Percentiles rank a stretch among this genome's conserved stretches.
These are phyloP conservation scores for Wickerhamiella dianesei DNA, from an alignment of 805 yeast species.

Conservation along the genomic window DNA sequence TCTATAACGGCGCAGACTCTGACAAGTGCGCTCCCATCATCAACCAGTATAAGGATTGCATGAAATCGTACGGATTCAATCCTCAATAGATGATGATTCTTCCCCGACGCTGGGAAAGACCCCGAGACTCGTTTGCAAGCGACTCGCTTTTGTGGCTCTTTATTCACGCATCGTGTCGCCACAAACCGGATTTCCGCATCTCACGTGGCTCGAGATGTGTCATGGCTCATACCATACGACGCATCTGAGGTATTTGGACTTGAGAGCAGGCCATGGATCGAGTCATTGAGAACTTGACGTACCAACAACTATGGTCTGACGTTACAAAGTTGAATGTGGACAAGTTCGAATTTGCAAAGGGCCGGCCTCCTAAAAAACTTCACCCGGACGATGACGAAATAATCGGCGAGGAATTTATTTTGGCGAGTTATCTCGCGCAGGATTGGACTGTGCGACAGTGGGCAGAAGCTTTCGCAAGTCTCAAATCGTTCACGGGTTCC, in stretches of 20 bases:
- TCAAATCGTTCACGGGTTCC: constrained; percentile 9
- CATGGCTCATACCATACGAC: too few species aligned
- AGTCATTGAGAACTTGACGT: constrained; percentile 19
- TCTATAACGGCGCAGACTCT: constrained; percentile 69
- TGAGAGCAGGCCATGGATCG: neutral
- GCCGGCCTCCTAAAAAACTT: constrained; percentile 26
- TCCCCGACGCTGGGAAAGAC: too few species aligned
- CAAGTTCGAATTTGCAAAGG: constrained; percentile 16
- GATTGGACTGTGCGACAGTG: constrained; percentile 25
- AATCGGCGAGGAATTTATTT: constrained; percentile 13
- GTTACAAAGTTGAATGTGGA: constrained; percentile 14
- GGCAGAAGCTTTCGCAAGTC: constrained; percentile 23
- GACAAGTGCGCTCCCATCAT: constrained; percentile 68
- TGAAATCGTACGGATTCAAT: constrained; percentile 83
- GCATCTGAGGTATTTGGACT: neutral
- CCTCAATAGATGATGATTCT: too few species aligned
- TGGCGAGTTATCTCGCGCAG: constrained; percentile 17
- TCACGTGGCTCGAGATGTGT: neutral
- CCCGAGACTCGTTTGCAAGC: too few species aligned
- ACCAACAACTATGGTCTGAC: constrained; percentile 29
- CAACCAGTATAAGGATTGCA: constrained; percentile 64
- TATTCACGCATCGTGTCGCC: too few species aligned
- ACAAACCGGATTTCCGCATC: neutral
- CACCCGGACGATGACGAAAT: constrained; percentile 25
- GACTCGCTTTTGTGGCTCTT: too few species aligned